Evolutionary conservation across 2,329 filamentous ascomycete species (phyloP), one percentile per base, ranked within the genome.

Genomic region (Colletotrichum sansevieriae): DNA sequence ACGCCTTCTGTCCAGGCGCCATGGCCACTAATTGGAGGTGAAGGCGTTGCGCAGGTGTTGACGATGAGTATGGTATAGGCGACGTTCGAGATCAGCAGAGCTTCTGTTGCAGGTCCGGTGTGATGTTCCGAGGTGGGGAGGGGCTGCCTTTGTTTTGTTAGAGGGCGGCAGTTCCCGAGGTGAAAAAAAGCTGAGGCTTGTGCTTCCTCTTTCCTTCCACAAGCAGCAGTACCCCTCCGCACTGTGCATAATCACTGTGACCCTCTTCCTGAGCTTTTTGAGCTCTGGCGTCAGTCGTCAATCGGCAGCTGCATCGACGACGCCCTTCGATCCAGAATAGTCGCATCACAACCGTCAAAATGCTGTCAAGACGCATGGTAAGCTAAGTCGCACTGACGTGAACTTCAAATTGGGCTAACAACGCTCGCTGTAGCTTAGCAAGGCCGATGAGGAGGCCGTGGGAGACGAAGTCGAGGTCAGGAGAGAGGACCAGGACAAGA

Each of bases 401-500:
- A n/a, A 4, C 7, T 12, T 10, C 7, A 22, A 1, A 2, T 2
- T 62, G 25, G 1, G 6, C 18, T 49, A 3, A 39, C 12, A 7
- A 3, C 44, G 37, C 72, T 76, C 33, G 37, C 33, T 51, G 25
- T 76, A 98, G 96, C 91, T 99, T 73, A 94, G 93, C 52, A 97
- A 94, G 78, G 95, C 97, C 79, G 95, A 98, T 75, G 96, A 99
- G 81, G 91, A 90, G 68, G 85, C 90, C 20, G 86, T 86, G 60
- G 87, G 89, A 70, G 92, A 96, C 73, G 96, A 99, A 78, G 91
- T 94, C 75, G 93, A 98, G 81, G 96, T 99, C 68, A 92, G 96
- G 70, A 92, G 95, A 76, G 95, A 98, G 79, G 96, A 99, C 79
- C 96, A 99, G 81, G 95, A 98, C 83, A 97, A 96, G 83, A 99